Evolutionary conservation across 2,329 filamentous ascomycete species (phyloP), one percentile per base, ranked within the genome.

Genomic region (Akanthomyces dipterigenus): DNA sequence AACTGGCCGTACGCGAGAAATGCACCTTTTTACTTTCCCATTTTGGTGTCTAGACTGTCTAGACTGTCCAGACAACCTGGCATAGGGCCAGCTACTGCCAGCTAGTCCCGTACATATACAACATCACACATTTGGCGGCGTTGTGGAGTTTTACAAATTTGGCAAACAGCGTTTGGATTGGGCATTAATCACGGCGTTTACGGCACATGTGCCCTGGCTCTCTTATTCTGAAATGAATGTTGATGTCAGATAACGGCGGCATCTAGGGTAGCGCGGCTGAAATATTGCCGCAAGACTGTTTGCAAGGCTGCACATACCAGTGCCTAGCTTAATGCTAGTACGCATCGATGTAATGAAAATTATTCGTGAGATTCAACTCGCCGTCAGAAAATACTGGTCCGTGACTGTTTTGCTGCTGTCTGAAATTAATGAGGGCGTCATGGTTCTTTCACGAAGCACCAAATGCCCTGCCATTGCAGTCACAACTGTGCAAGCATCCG

Each of bases 151-250:
- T 34, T 50, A 42, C 34, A n/a, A n/a, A 5, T 31, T 31, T 59
- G 46, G 46, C 46, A 46, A 51, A 59, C 22, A 59, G 56, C 56
- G 45, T 51, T 59, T 18, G 56, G 46, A 49, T 58, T 20, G 46
- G 56, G 46, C 56, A 59, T 59, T 48, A 18, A 46, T 51, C 36
- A 50, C 46, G 56, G 56, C 56, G 56, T 59, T 59, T 51, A 24
- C 24, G 45, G 56, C 56, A 59, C 11, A 57, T 48, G 31, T 48
- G 18, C 28, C 18, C 31, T 28, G 28, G 24, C 31, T 57, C 14
- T 36, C 12, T 28, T 26, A 36, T 54, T 40, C 24, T 28, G 36
- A 38, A 24, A 24, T 7, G 11, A n/a, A 40, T 26, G 34, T n/a
- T 54, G 22, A n/a, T 22, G 18, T 16, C 20, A 31, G 36, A 40